Evolutionary conservation across 306 rosid species (phyloP).

Genomic region (Prunus mira): DNA sequence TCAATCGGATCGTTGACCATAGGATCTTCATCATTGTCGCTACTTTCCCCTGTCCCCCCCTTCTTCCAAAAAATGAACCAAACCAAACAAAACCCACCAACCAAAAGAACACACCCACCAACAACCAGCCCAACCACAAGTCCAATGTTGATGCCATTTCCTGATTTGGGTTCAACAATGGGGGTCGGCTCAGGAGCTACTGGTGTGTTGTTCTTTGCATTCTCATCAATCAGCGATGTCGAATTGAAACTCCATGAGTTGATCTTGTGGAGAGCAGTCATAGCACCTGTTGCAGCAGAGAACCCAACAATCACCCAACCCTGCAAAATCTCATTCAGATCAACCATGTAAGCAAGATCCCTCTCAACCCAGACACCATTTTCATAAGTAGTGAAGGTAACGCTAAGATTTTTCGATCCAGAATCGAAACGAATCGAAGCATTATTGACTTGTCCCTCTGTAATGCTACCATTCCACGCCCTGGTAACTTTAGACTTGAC

Average conservation of each 20-base stretch:
- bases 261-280: background rate
- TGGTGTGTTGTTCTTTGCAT: no score
- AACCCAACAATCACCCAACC: slow-evolving; percentile 7
- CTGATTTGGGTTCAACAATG: background rate
- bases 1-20: background rate
- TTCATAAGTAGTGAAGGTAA: slow-evolving; percentile 14
- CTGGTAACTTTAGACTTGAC: background rate
- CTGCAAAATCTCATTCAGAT: slow-evolving; percentile 5
- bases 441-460: background rate
- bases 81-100: background rate
- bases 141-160: background rate
- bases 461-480: slow-evolving; percentile 19
- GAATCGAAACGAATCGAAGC: slow-evolving; percentile 26
- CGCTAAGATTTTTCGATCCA: slow-evolving; percentile 17
- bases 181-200: no score
- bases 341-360: background rate
- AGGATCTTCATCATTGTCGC: slow-evolving; percentile 1
- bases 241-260: slow-evolving; percentile 1
- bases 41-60: slow-evolving; percentile 1
- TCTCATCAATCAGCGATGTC: background rate
- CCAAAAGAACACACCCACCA: background rate
- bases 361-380: background rate
- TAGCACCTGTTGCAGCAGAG: background rate
- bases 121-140: background rate
- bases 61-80: background rate